Base-by-base conservation (phyloP, 2,329 filamentous ascomycete genomes). In the Purpureocillium takamizusanense region DNA sequence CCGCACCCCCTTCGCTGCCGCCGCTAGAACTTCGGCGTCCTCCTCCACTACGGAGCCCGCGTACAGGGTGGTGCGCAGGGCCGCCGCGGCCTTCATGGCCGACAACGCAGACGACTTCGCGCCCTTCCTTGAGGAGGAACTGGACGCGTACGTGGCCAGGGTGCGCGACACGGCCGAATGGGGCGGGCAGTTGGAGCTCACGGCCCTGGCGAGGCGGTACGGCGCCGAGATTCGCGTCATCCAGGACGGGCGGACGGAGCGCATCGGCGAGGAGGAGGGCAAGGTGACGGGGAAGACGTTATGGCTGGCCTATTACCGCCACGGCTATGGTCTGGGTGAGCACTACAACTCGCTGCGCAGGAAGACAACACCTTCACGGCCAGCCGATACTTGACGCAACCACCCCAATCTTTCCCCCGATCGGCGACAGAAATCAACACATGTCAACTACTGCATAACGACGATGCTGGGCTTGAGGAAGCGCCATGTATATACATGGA, bases 301-400 rank as follows among this genome's bases (percentile, higher is more conserved):
- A 36, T 97, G 92, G 90, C 60, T 98, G 60, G 90, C 88, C 28
- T 98, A 97, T 61, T 97, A 97, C 62, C 75, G 85, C 51, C 88
- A 95, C 65, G 86, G 86, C 35, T 97, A 94, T 60, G 90, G 90
- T 2, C 67, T 98, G 36, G 92, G 92, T 11, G 92, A 97, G 66
- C 92, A 98, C 64, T 98, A 98, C 63, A 98, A 98, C 58, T 94
- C 89, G 38, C 62, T 98, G 56, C 62, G 76, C 49, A 74, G 68
- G 53, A 53, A 52, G 47, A 40, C 38, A 10, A 25, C 21, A 25
- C 5, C 21, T 6, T 25, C 6, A 25, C n/a, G 21, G 6, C 10
- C 21, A 25, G 10, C 6, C 21, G 21, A 25, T 25, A 5, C n/a
- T n/a, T n/a, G n/a, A n/a, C 21, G 21, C 21, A 25, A 25, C 21